Evolutionary conservation across 768 basidiomycete species (phyloP), one percentile per base, ranked within the genome.

Genomic region (Boletus pseudo-olivaceus): DNA sequence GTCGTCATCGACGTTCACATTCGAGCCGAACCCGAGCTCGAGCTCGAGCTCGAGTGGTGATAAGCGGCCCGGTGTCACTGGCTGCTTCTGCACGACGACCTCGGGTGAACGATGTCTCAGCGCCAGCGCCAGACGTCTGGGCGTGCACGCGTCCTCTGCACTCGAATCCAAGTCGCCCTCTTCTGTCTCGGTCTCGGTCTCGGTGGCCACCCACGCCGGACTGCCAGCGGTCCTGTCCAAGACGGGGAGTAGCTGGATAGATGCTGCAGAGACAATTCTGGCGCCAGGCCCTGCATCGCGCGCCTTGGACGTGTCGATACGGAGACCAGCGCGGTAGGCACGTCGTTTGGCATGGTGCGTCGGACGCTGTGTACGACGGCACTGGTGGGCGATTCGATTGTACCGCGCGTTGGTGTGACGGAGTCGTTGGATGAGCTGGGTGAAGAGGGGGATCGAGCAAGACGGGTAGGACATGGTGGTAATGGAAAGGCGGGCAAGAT

Each of bases 281-380:
- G 71, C 56, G 9, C 70, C 73, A 15, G 73, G 73, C 55, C 76
- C 76, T 17, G 62, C 62, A 17, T 34, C 26, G 37, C 66, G 57
- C 3, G 82, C 81, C 26, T 64, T 69, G 15, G 63, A 58, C 26
- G 77, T 73, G 66, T 79, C 72, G 45, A 85, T 68, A 7, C 54
- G 59, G 33, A 84, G 78, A 29, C 76, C 72, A n/a, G 78, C 73
- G 14, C 55, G 54, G 12, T 55, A 59, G 5, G 83, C 83, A 26
- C 70, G 77, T n/a, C 64, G 72, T 51, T 75, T 77, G 10, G 83
- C 83, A 60, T 78, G 79, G 55, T 73, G 58, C 0, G 78, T 78
- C 15, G 71, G 75, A 9, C 45, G 66, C 6, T 68, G 64, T 4
- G 68, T 54, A 23, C 58, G 59, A 46, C 81, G 79, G 26, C 72